Conservation (phyloP, 257 asterid species). For the Avicennia marina region DNA sequence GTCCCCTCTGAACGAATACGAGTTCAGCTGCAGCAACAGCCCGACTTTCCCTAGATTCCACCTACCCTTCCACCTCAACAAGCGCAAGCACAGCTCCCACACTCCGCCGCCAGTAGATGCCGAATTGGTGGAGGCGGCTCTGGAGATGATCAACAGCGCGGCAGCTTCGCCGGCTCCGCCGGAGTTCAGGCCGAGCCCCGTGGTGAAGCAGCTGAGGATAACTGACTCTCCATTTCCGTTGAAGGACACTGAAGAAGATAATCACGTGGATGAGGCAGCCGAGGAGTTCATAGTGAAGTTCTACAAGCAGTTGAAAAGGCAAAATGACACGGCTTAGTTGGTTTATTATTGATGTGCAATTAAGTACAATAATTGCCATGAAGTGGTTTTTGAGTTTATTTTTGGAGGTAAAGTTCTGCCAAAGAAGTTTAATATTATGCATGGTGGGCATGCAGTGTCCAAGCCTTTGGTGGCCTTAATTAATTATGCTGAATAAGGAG, state of each 20-base stretch:
- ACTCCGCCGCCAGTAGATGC: slow-evolving; percentile 26
- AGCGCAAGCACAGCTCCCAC: slow-evolving; percentile 29
- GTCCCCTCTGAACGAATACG: slow-evolving; percentile 38
- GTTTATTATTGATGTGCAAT: too few relatives aligned
- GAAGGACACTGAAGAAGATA: slow-evolving; percentile 25
- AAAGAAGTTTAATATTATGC: too few relatives aligned
- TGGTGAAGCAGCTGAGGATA: slow-evolving; percentile 70
- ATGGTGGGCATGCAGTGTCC: too few relatives aligned
- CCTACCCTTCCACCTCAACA: too few relatives aligned
- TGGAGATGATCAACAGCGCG: slow-evolving; percentile 42
- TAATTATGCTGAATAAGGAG: too few relatives aligned
- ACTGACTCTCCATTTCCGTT: slow-evolving; percentile 68
- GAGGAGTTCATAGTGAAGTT: slow-evolving; percentile 56
- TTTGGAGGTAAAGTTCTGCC: too few relatives aligned
- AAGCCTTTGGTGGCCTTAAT: too few relatives aligned
- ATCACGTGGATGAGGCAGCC: slow-evolving; percentile 58
- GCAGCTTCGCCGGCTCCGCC: slow-evolving; percentile 68
- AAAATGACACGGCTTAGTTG: too few relatives aligned
- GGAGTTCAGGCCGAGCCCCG: slow-evolving; percentile 64
- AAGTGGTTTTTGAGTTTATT: too few relatives aligned
- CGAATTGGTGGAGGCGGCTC: slow-evolving; percentile 31
- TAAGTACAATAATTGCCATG: too few relatives aligned
- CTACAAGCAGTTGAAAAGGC: slow-evolving; percentile 49
- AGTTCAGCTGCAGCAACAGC: slow-evolving; percentile 79
- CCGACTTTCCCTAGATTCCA: slow-evolving; percentile 40